Base-by-base conservation (phyloP, 768 basidiomycete species). In the Suillus fuscotomentosus region DNA sequence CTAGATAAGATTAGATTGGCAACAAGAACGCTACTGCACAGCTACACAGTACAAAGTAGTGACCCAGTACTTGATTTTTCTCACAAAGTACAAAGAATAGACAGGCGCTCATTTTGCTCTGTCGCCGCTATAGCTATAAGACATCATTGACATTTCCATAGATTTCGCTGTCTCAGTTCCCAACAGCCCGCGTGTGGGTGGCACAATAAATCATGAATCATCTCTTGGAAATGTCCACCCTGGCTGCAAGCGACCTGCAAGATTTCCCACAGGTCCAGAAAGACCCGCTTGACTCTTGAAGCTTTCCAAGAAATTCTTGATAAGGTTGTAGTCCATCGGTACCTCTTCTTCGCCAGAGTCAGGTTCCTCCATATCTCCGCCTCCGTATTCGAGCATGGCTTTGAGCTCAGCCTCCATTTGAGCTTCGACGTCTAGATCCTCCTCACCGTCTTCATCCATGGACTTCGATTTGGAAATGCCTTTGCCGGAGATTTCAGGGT, bases 241-340 rank as follows among this genome's bases (percentile, higher is more conserved):
- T 53, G 88, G 86, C 62, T 92, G 87, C 66, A 99, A 73, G 68
- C 95, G 82, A 47, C 97, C 94, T 48, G 89, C 92, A 53, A 99
- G 79, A 72, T 89, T 97, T 61, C 96, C 84, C 15, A 97, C 96
- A 27, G 96, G 97, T 1, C 97, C 97, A 31, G 92, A 87, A 59
- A 92, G 76, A 27, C 97, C 97, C 9, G 74, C 91, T 72, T 99
- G 97, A 67, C 89, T 89, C 73, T 93, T 94, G 82, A 94, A 98
- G 76, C 95, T 97, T 79, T 97, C 95, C 75, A 99, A 77, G 76
- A 99, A 95, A 75, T 97, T 97, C 78, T 94, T 97, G 80, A 99
- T 97, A 70, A 99, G 78, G 69, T 88, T 88, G 76, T 96, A 97
- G 74, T 99, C 94, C 71, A 86, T 81, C 43, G 81, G 76, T n/a